Evolutionary conservation across 768 basidiomycete species (phyloP).

Genomic region (Suillus discolor): DNA sequence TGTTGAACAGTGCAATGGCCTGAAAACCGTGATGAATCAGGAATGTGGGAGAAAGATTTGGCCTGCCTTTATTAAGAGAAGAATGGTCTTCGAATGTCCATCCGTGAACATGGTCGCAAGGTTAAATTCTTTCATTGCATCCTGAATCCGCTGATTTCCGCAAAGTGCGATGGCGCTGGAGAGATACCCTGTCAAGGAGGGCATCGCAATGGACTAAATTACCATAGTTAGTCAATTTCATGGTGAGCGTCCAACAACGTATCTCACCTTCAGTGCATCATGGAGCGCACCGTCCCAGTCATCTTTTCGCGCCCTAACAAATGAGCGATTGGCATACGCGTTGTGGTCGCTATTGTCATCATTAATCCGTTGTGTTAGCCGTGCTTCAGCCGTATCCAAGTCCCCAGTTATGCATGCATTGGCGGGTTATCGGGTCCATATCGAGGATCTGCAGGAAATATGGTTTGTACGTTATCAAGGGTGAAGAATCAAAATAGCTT

Average conservation of each 20-base stretch:
- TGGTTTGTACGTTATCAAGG: not conserved
- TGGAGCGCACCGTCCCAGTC: not conserved
- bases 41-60: not conserved
- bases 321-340: not conserved
- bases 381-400: not conserved
- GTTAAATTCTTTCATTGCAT: not conserved
- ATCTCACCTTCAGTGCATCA: not conserved
- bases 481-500: not conserved
- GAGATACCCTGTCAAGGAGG: not conserved
- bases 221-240: not conserved
- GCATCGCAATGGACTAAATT: not conserved
- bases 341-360: not conserved
- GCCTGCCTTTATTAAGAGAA: not conserved
- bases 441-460: not conserved
- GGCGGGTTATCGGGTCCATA: not conserved
- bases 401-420: not conserved
- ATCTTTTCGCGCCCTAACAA: not conserved
- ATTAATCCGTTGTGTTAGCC: not conserved
- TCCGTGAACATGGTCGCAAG: not conserved
- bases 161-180: not conserved
- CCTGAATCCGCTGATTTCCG: not conserved
- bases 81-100: not conserved
- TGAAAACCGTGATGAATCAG: not conserved
- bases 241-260: not conserved
- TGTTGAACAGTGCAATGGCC: not conserved